Evolutionary conservation across 2,329 filamentous ascomycete species (phyloP).

Genomic region (Sphaerostilbella broomeana): DNA sequence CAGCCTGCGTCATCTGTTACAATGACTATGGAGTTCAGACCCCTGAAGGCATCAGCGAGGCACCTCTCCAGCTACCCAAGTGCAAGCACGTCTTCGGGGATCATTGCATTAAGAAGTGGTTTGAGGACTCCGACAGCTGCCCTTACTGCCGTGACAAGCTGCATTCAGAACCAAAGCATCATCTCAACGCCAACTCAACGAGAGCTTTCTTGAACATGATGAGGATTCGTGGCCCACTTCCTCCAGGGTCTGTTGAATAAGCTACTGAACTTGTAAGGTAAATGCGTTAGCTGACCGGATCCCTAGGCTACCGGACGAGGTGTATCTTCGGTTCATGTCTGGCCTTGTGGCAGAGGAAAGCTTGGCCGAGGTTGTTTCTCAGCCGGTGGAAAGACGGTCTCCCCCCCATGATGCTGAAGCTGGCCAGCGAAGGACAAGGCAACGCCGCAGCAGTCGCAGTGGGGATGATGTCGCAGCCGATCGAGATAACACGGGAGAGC

Average conservation of each 20-base stretch:
- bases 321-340: slow-evolving; percentile 15
- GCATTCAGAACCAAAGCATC: slow-evolving; percentile 38
- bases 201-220: slow-evolving; percentile 28
- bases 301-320: slow-evolving; percentile 17
- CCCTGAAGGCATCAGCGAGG: slow-evolving; percentile 52
- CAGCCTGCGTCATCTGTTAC: slow-evolving; percentile 59
- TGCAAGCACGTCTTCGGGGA: slow-evolving; percentile 61
- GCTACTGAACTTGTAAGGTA: neutral
- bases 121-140: slow-evolving; percentile 55
- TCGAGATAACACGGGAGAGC: neutral
- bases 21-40: slow-evolving; percentile 52
- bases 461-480: neutral
- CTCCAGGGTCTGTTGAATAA: slow-evolving; percentile 17
- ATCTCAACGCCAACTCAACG: slow-evolving; percentile 13
- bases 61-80: slow-evolving; percentile 50
- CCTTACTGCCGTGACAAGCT: slow-evolving; percentile 59
- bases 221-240: slow-evolving; percentile 20
- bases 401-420: slow-evolving; percentile 23
- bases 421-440: slow-evolving; percentile 24
- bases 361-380: slow-evolving; percentile 13
- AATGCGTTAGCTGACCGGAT: slow-evolving; percentile 4
- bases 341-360: slow-evolving; percentile 14
- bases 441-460: slow-evolving; percentile 18
- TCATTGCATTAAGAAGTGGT: slow-evolving; percentile 59
- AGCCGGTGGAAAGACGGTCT: slow-evolving; percentile 21